These are phyloP conservation scores for Tilletia walkeri DNA, from an alignment of 1,284 basidiomycete genomes.

Conservation along the genomic window DNA sequence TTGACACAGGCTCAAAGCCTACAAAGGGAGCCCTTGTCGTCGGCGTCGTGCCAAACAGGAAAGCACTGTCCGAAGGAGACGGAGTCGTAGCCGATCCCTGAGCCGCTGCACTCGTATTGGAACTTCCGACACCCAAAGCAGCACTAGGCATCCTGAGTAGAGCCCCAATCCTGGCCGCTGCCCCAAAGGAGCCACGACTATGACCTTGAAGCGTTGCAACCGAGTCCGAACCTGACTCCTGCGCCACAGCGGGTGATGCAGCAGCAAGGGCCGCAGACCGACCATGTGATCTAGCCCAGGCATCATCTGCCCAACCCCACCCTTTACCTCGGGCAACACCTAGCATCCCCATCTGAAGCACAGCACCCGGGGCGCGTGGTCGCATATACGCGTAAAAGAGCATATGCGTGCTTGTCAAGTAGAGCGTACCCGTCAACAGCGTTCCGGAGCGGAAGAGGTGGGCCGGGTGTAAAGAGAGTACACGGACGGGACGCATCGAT, in stretches of 20 bases:
- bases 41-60: neutral
- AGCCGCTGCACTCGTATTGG: neutral
- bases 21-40: neutral
- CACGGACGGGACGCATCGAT: neutral
- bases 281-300: too few relatives aligned
- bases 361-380: conserved; percentile 9
- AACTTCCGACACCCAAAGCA: neutral
- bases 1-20: conserved; percentile 17
- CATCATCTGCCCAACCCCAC: conserved; percentile 33
- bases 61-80: neutral
- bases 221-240: conserved; percentile 4
- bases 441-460: conserved; percentile 54
- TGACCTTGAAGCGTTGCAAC: neutral
- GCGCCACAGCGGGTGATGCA: conserved; percentile 28
- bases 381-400: conserved; percentile 93
- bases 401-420: conserved; percentile 82
- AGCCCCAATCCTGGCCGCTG: neutral
- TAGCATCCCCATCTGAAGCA: neutral
- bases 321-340: conserved; percentile 29
- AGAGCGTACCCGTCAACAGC: conserved; percentile 91
- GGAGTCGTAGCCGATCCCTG: neutral
- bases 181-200: neutral
- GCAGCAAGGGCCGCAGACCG: too few relatives aligned
- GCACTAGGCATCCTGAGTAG: neutral
- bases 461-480: conserved; percentile 33